Conservation (phyloP, 2,329 filamentous ascomycete species). For the Pyrenophora tritici-repentis region DNA sequence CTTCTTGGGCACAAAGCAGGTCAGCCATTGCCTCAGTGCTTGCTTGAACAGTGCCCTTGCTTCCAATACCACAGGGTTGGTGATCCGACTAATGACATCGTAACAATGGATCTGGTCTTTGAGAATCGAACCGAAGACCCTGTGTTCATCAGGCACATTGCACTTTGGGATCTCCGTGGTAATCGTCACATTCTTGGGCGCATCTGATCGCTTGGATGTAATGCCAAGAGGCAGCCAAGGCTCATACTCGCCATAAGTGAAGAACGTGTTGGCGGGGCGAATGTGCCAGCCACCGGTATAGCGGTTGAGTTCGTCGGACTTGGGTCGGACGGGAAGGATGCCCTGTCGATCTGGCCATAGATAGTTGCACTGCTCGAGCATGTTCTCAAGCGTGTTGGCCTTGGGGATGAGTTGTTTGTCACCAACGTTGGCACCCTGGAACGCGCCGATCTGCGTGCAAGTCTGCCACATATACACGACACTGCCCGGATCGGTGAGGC, state of each 20-base stretch:
- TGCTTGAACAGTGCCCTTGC: constrained; percentile 47
- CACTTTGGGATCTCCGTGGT: constrained; percentile 36
- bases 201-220: too few species aligned
- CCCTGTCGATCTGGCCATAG: too few species aligned
- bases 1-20: constrained; percentile 44
- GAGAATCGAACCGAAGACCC: constrained; percentile 57
- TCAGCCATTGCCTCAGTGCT: constrained; percentile 55
- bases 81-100: constrained; percentile 48
- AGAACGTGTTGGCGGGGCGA: too few species aligned
- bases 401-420: too few species aligned
- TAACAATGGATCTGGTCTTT: constrained; percentile 55
- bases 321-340: constrained; percentile 32
- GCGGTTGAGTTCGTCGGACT: constrained; percentile 45
- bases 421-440: too few species aligned
- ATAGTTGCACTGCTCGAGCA: too few species aligned
- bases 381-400: too few species aligned
- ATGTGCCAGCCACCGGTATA: background rate
- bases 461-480: constrained; percentile 57
- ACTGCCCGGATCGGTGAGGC: constrained; percentile 3
- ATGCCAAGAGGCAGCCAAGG: too few species aligned
- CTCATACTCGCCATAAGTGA: too few species aligned
- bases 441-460: too few species aligned
- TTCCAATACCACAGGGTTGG: constrained; percentile 38
- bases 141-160: constrained; percentile 42
- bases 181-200: background rate